phyloP scores from a whole-genome alignment of 202 grass and related monocot genomes.

The Bolboschoenoplectus hybrid region DNA sequence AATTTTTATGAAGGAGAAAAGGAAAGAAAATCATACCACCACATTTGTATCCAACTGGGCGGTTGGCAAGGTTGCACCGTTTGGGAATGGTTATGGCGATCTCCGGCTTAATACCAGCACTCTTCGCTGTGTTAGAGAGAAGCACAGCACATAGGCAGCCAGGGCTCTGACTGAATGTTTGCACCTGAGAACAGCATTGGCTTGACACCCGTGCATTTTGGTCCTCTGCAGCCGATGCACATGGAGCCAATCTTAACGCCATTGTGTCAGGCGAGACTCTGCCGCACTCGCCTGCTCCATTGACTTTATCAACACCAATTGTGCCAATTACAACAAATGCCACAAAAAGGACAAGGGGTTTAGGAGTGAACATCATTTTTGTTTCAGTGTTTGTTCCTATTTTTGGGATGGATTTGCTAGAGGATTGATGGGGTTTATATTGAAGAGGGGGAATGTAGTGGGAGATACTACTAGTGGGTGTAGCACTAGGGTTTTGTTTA shows the following conservation, averaged over 20 bases:
- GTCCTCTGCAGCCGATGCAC: slow-evolving; percentile 61
- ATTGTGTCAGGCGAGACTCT: slow-evolving; percentile 45
- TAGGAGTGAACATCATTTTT: slow-evolving; percentile 49
- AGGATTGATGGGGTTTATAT: slow-evolving; percentile 34
- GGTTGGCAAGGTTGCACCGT: slow-evolving; percentile 69
- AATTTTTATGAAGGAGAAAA: not conserved
- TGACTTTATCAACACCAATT: slow-evolving; percentile 32
- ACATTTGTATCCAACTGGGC: slow-evolving; percentile 82
- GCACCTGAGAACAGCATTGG: slow-evolving; percentile 66
- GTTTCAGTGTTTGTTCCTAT: not conserved
- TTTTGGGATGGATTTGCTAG: slow-evolving; percentile 22
- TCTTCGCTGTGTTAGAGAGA: slow-evolving; percentile 64
- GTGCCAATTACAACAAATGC: slow-evolving; percentile 44
- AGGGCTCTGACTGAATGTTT: slow-evolving; percentile 53
- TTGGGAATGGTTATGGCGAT: slow-evolving; percentile 86
- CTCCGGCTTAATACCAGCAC: slow-evolving; percentile 65
- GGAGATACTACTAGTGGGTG: slow-evolving; percentile 33
- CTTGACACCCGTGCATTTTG: slow-evolving; percentile 45
- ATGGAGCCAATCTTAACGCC: slow-evolving; percentile 61
- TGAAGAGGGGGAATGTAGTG: slow-evolving; percentile 12
- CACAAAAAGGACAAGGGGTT: slow-evolving; percentile 43
- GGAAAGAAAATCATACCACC: slow-evolving; percentile 46
- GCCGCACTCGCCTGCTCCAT: slow-evolving; percentile 73
- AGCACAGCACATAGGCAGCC: slow-evolving; percentile 75
- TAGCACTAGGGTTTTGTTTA: slow-evolving; percentile 34